Evolutionary conservation across 345 rosid genomes (phyloP).

Genomic region (Adansonia digitata): DNA sequence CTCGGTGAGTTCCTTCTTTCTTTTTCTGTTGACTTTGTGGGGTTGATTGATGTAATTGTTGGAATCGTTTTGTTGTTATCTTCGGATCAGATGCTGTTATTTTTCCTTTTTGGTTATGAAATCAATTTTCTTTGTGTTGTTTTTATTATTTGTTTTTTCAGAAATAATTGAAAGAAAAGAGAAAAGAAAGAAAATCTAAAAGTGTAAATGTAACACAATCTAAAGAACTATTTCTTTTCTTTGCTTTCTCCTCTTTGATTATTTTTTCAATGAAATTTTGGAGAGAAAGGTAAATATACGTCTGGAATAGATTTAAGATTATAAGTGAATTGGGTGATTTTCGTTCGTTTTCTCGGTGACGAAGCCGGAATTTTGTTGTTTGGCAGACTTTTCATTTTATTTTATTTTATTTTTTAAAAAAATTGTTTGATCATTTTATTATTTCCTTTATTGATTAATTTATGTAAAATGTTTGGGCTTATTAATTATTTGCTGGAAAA

Average conservation of each 20-base stretch:
- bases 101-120: not conserved
- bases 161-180: not conserved
- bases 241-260: not conserved
- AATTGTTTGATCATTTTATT: not conserved
- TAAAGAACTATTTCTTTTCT: not conserved
- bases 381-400: not conserved
- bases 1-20: slow-evolving; percentile 14
- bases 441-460: not conserved
- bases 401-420: not conserved
- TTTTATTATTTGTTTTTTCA: not conserved
- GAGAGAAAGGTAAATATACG: not conserved
- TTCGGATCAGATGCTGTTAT: slow-evolving; percentile 6
- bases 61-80: not conserved
- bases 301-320: not conserved
- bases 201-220: not conserved
- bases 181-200: not conserved
- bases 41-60: not conserved
- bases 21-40: not conserved
- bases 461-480: not conserved
- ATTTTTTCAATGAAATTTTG: not conserved
- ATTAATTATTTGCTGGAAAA: not conserved
- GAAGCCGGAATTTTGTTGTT: not conserved
- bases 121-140: not conserved
- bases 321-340: not conserved
- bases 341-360: not conserved